phyloP scores from a whole-genome alignment of 2,329 filamentous ascomycete genomes.

The Colletotrichum liriopes region DNA sequence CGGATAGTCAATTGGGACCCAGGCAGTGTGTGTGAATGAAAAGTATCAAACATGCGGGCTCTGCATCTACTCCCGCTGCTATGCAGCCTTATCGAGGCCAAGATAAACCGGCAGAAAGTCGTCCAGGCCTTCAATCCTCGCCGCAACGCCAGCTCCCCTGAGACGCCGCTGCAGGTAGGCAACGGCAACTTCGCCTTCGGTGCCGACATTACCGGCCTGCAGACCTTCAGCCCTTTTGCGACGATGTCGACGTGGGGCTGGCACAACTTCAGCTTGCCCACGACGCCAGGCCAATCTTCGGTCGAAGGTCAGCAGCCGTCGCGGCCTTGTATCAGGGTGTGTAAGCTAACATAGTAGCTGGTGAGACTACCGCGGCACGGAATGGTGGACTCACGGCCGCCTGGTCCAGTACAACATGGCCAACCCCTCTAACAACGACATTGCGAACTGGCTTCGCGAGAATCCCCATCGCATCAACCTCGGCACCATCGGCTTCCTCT shows the following conservation, averaged over 20 bases:
- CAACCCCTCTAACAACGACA: constrained; percentile 58
- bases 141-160: constrained; percentile 63
- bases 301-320: constrained; percentile 25
- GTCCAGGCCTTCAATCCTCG: constrained; percentile 62
- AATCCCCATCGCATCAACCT: constrained; percentile 69
- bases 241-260: constrained; percentile 65
- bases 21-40: not conserved
- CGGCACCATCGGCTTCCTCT: constrained; percentile 63
- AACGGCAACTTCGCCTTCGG: constrained; percentile 67
- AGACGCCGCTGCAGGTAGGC: constrained; percentile 67
- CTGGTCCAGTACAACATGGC: constrained; percentile 60
- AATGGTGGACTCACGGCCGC: constrained; percentile 61
- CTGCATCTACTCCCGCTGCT: constrained; percentile 40
- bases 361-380: constrained; percentile 57
- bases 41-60: constrained; percentile 22
- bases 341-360: not conserved
- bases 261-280: constrained; percentile 65
- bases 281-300: constrained; percentile 52
- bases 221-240: constrained; percentile 63
- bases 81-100: constrained; percentile 43
- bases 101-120: constrained; percentile 52
- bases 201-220: constrained; percentile 63
- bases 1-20: too few relatives aligned
- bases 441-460: constrained; percentile 60
- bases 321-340: not conserved